Conservation (phyloP, 176 grass and related monocot species). For the Otatea glauca region DNA sequence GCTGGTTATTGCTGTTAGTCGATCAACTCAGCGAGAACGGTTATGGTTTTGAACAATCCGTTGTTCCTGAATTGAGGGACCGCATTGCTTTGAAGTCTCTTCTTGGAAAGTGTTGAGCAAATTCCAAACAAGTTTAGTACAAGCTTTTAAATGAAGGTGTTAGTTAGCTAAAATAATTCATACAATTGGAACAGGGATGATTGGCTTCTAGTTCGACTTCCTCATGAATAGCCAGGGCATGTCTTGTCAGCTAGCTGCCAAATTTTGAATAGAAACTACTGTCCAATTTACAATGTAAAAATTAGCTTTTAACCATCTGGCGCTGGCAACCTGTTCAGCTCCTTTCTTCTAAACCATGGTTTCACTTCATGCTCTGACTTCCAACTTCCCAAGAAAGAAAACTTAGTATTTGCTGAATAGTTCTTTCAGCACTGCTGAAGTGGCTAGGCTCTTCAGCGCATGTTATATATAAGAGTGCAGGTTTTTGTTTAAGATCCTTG, state of each 20-base stretch:
- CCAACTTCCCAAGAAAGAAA: background rate
- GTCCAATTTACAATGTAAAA: background rate
- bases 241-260: background rate
- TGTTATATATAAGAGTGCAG: background rate
- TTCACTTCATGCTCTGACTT: background rate
- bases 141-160: background rate
- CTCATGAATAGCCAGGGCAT: background rate
- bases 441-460: background rate
- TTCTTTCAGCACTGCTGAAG: background rate
- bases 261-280: background rate
- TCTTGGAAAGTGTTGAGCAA: background rate
- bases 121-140: background rate
- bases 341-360: background rate
- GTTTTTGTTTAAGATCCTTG: background rate
- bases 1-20: conserved; percentile 9
- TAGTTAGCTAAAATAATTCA: background rate
- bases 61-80: conserved; percentile 2
- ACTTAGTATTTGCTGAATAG: background rate
- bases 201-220: background rate
- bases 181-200: background rate
- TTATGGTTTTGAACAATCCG: background rate
- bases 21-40: background rate
- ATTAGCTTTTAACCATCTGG: conserved; percentile 3
- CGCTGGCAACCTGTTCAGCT: background rate
- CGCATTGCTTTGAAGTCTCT: background rate